Conservation (phyloP, 768 basidiomycete genomes). For the Coprinopsis strossmayeri region DNA sequence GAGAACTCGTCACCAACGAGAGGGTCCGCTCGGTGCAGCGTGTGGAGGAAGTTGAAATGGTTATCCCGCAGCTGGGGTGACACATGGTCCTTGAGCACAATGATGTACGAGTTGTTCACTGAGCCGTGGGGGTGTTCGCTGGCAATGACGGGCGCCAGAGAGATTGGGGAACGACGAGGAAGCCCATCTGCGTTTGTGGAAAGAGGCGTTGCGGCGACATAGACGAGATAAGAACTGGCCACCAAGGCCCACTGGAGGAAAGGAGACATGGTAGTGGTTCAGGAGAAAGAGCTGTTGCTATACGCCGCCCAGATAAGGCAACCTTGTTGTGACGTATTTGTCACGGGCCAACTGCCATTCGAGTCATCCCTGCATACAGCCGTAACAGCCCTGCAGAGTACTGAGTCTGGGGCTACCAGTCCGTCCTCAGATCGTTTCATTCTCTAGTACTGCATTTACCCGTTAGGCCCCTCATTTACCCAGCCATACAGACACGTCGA, state of each 20-base stretch:
- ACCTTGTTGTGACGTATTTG: constrained; percentile 10
- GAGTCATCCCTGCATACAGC: constrained; percentile 29
- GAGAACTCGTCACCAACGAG: constrained; percentile 41
- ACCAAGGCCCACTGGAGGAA: constrained; percentile 36
- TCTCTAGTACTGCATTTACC: no score
- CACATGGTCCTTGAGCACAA: constrained; percentile 75
- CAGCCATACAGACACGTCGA: no score
- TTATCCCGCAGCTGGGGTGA: constrained; percentile 53
- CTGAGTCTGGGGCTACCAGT: no score
- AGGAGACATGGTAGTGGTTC: constrained; percentile 35
- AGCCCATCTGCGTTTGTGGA: constrained; percentile 34
- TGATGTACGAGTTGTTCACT: constrained; percentile 91
- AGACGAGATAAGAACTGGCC: constrained; percentile 31
- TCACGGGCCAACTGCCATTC: constrained; percentile 24
- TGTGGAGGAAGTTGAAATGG: constrained; percentile 74
- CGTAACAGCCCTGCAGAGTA: constrained; percentile 34
- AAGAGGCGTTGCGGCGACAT: constrained; percentile 39
- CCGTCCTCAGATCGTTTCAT: no score
- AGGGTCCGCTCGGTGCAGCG: constrained; percentile 49
- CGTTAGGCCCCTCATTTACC: no score
- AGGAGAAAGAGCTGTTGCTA: constrained; percentile 3
- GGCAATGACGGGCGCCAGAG: constrained; percentile 55
- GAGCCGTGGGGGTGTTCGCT: constrained; percentile 61
- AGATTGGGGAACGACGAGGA: constrained; percentile 35
- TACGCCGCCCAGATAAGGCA: constrained; percentile 7